These are phyloP conservation scores for Aspergillus melleus DNA, from an alignment of 2,329 filamentous ascomycete genomes.

Conservation along the genomic window DNA sequence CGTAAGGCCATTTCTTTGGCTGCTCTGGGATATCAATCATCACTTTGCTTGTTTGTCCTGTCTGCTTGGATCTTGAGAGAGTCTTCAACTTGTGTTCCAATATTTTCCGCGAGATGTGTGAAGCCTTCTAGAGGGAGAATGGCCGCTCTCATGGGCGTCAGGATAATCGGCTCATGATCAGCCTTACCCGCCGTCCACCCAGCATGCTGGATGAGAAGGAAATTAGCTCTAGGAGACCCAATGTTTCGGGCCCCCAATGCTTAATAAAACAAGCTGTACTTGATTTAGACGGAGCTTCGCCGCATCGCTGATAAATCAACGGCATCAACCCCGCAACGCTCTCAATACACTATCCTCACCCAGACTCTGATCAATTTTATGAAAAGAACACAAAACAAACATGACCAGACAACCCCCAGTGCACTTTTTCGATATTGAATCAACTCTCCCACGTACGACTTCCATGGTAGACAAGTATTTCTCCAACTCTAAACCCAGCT, in stretches of 20 bases:
- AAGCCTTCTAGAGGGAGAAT: not conserved
- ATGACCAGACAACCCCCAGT: constrained; percentile 28
- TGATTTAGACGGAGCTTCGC: not conserved
- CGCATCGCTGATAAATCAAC: not conserved
- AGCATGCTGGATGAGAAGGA: not conserved
- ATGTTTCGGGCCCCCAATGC: not conserved
- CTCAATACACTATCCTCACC: not conserved
- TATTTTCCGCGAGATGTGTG: not conserved
- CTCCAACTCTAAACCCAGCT: not conserved
- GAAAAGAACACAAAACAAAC: not conserved
- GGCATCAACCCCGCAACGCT: not conserved
- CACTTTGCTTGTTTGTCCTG: not conserved
- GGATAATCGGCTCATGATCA: not conserved
- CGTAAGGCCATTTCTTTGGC: not conserved
- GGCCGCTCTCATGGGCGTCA: not conserved
- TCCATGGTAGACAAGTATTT: not conserved
- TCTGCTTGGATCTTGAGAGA: not conserved
- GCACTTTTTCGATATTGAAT: constrained; percentile 37
- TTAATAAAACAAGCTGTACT: not conserved
- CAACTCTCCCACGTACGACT: constrained; percentile 26
- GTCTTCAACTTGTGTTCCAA: not conserved
- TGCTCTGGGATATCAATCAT: not conserved
- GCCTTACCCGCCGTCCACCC: not conserved
- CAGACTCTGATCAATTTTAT: not conserved
- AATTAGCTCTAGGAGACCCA: not conserved